These are phyloP conservation scores for Populus ilicifolia DNA, from an alignment of 345 rosid genomes.

Conservation along the genomic window DNA sequence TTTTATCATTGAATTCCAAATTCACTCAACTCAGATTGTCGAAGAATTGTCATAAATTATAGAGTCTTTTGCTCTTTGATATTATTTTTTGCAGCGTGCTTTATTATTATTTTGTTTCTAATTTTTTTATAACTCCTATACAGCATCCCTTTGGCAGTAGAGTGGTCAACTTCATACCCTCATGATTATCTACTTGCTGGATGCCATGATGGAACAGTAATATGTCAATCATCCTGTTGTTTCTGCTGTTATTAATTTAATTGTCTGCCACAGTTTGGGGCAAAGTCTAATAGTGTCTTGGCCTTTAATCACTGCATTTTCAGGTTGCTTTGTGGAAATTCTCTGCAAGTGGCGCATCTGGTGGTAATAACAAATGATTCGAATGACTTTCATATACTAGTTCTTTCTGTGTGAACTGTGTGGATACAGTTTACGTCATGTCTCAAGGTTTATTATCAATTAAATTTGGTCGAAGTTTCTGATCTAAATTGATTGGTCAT, in stretches of 20 bases:
- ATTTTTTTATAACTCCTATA: not conserved
- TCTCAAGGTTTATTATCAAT: too few species aligned
- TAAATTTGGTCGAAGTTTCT: not conserved
- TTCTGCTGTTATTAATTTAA: conserved; percentile 1
- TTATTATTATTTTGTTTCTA: not conserved
- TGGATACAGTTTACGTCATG: not conserved
- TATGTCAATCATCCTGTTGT: conserved; percentile 1
- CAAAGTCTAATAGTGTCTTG: not conserved
- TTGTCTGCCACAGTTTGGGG: not conserved
- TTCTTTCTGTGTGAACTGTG: not conserved
- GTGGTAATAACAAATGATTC: conserved; percentile 40
- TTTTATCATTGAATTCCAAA: not conserved
- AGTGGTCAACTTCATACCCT: conserved; percentile 27
- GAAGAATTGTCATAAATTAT: not conserved
- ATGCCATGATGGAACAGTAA: conserved; percentile 93
- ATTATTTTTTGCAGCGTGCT: not conserved
- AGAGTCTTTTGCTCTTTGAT: not conserved
- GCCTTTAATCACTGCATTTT: not conserved
- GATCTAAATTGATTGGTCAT: not conserved
- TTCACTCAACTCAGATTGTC: not conserved
- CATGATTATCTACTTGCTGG: conserved; percentile 84
- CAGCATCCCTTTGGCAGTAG: not conserved
- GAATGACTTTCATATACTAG: not conserved
- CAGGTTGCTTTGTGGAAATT: conserved; percentile 99
- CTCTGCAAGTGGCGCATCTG: conserved; percentile 39